Evolutionary conservation across 192 early-diverging fungal genomes (phyloP), one percentile per base, ranked within the genome.

Genomic region (Paraglomus brasilianum): DNA sequence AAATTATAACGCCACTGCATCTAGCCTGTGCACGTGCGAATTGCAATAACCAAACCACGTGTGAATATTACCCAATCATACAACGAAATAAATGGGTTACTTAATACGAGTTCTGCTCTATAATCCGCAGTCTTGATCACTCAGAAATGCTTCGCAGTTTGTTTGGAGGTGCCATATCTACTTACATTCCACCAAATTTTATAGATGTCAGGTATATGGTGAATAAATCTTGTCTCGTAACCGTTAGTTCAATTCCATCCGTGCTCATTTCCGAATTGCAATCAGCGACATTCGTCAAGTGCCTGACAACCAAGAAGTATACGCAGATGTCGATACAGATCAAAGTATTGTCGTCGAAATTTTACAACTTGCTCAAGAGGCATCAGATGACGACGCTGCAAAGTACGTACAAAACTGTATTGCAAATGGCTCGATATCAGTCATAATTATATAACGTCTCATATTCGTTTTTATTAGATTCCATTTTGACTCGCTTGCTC

Each of bases 281-380:
- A 40, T 8, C 77, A 95, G 93, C 70, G 59, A 82, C n/a, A 70
- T 95, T 13, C 89, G 95, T 38, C 74, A 91, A 49, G 84, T 97
- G 0, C 94, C 95, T 0, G 90, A 92, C 78, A 88, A 95, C 75
- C 95, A 97, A 77, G 95, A 97, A 71, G 95, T 95, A 6, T 97
- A 92, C 77, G 87, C 89, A 8, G 80, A 89, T 61, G 74, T 75
- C 24, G 76, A 66, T 6, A 87, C 83, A 5, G 88, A 93, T 70
- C 87, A 89, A 63, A 93, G 91, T 76, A 75, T 97, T 7, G 92
- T 97, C 45, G 73, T 97, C 24, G 95, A 97, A 75, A 80, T 97
- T 38, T 77, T 97, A 59, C 88, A 97, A 62, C 57, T 82, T 50
- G 86, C 80, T 2, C 43, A 71, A 5, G 83, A 89, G 11, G 68